Base-by-base conservation (phyloP, 495 filamentous ascomycete genomes). In the Corynascus novoguineensis region DNA sequence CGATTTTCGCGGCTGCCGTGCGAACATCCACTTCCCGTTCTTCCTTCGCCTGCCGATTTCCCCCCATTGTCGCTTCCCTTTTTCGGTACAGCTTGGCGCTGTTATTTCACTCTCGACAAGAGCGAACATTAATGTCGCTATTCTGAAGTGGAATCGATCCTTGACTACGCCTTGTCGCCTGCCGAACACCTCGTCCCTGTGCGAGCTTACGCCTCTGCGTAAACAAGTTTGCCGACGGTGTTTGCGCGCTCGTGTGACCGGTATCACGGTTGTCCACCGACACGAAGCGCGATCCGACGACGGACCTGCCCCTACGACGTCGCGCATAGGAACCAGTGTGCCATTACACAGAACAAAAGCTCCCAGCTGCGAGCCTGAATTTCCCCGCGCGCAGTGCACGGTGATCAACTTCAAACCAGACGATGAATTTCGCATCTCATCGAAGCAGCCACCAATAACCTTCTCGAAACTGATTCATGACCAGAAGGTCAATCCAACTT, bases 341-440 rank as follows among this genome's bases (percentile, higher is more conserved):
- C n/a, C n/a, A n/a, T n/a, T n/a, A n/a, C n/a, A n/a, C n/a, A n/a
- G n/a, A n/a, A n/a, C n/a, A n/a, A n/a, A n/a, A n/a, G n/a, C n/a
- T 28, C 49, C 9, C 19, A 29, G 6, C 14, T 50, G 34, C 17
- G 29, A 24, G 6, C 9, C 51, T 44, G 31, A 29, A 50, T 17
- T n/a, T 5, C 45, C 10, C 27, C 9, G 27, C 49, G 10, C 8
- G 22, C 5, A 38, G 25, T 57, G 38, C 34, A 68, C 68, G n/a
- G n/a, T 65, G 61, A 59, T 54, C 31, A 66, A 31, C 21, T 15
- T 15, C 52, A 22, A 52, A 41, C 51, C 19, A 49, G 54, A 57
- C 22, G 49, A 71, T 68, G 68, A 65, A 31, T 27, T 37, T 51
- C 41, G 17, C 47, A 35, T 52, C 15, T 21, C 51, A 54, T 53